phyloP scores from a whole-genome alignment of 2,329 filamentous ascomycete species.

The Cordyceps javanica region DNA sequence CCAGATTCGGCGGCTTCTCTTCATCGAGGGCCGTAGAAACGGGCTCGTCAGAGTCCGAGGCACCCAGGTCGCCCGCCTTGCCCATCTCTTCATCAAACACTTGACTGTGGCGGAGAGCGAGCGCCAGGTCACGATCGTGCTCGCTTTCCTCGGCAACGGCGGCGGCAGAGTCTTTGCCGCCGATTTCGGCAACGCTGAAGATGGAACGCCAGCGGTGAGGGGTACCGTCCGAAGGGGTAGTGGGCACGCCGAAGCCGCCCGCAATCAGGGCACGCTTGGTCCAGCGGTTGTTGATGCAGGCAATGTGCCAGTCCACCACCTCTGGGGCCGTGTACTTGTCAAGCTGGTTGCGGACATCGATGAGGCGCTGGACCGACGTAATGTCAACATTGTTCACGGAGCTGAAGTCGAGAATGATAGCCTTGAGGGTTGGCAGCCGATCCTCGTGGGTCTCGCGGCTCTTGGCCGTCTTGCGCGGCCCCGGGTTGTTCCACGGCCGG shows the following conservation, averaged over 20 bases:
- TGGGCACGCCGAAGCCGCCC: constrained; percentile 83
- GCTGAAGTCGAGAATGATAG: constrained; percentile 90
- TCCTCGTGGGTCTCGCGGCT: constrained; percentile 24
- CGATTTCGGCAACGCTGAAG: constrained; percentile 85
- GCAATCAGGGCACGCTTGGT: constrained; percentile 83
- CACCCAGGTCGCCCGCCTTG: constrained; percentile 19
- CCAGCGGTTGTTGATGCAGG: constrained; percentile 91
- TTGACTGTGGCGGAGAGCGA: constrained; percentile 8
- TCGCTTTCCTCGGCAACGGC: constrained; percentile 58
- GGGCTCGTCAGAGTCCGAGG: constrained; percentile 27
- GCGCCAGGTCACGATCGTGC: constrained; percentile 37
- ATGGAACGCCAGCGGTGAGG: constrained; percentile 84
- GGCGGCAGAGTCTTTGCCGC: constrained; percentile 64
- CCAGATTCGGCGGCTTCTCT: constrained; percentile 30
- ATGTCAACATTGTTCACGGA: constrained; percentile 92
- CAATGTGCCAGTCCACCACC: constrained; percentile 89
- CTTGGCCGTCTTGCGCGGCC: constrained; percentile 48
- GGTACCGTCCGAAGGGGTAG: constrained; percentile 34
- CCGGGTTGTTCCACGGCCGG: constrained; percentile 92
- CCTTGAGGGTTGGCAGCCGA: constrained; percentile 66
- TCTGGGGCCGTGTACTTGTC: constrained; percentile 78
- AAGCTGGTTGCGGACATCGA: constrained; percentile 91
- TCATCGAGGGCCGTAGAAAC: constrained; percentile 14
- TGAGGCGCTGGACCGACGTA: constrained; percentile 84
- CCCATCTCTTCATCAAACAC: constrained; percentile 32